Conservation (phyloP, 257 asterid species). For the Rubia yunnanensis region DNA sequence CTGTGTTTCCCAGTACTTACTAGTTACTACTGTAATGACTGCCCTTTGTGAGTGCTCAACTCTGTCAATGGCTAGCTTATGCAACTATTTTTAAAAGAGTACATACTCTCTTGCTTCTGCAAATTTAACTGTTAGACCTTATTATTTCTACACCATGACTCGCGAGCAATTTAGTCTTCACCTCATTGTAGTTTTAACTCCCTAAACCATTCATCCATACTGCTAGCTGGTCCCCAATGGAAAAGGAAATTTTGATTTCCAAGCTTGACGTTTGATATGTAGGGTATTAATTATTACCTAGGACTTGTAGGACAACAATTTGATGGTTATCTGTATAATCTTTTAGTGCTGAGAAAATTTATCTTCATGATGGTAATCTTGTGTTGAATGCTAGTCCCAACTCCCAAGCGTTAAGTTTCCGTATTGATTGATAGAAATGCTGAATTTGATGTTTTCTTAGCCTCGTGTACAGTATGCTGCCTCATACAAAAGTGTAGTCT, state of each 20-base stretch:
- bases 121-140: background rate
- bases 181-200: background rate
- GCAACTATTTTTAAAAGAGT: background rate
- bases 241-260: background rate
- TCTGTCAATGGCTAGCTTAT: background rate
- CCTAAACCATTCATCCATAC: background rate
- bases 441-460: background rate
- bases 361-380: background rate
- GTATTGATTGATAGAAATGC: background rate
- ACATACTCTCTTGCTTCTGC: background rate
- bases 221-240: background rate
- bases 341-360: background rate
- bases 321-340: too few relatives aligned
- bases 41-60: too few relatives aligned
- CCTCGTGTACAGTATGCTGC: background rate
- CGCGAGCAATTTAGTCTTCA: background rate
- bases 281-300: background rate
- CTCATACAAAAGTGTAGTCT: background rate
- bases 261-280: background rate
- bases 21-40: too few relatives aligned
- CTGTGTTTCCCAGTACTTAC: too few relatives aligned
- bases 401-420: background rate
- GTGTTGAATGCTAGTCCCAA: background rate
- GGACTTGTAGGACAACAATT: background rate
- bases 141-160: background rate